A percentile compares a stretch with the other conserved stretches of the same genome.
Evolutionary conservation across 768 basidiomycete species (phyloP).

Genomic region (Cystofilobasidium ferigula): DNA sequence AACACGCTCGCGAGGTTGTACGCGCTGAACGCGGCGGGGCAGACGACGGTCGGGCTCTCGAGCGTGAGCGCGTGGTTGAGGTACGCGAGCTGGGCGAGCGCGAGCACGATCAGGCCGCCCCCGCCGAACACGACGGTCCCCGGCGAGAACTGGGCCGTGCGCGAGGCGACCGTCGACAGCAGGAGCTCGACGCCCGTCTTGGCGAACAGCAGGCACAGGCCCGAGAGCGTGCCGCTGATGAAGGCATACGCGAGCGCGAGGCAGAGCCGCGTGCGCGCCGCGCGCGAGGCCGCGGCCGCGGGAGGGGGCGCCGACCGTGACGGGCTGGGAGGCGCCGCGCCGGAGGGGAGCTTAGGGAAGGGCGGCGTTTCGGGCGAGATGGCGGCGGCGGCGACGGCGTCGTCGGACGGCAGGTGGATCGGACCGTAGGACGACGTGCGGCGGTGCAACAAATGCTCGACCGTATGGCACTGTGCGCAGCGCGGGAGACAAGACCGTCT

Average conservation of each 20-base stretch:
- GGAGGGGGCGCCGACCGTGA: constrained; percentile 24
- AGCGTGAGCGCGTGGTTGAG: constrained; percentile 25
- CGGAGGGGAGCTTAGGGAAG: constrained; percentile 30
- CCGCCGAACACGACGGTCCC: constrained; percentile 12
- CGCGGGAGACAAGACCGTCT: neutral
- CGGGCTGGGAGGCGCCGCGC: too few relatives aligned
- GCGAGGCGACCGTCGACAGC: constrained; percentile 53
- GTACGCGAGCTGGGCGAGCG: constrained; percentile 24
- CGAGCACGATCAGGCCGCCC: constrained; percentile 16
- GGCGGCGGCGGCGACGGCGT: constrained; percentile 5
- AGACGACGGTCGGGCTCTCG: constrained; percentile 27
- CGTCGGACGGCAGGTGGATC: constrained; percentile 22
- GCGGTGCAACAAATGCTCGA: constrained; percentile 51
- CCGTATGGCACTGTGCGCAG: constrained; percentile 53
- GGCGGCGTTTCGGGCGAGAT: constrained; percentile 22
- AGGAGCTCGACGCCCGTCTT: constrained; percentile 87
- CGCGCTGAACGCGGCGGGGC: constrained; percentile 76
- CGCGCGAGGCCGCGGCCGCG: neutral
- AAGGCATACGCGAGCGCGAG: constrained; percentile 77
- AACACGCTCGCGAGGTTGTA: constrained; percentile 88
- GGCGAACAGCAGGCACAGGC: constrained; percentile 84
- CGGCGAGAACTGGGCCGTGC: constrained; percentile 26
- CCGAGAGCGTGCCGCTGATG: constrained; percentile 74
- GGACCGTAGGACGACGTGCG: constrained; percentile 16
- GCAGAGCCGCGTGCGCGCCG: constrained; percentile 35